phyloP scores from a whole-genome alignment of 2,329 filamentous ascomycete species.

The Blastomyces parvus region DNA sequence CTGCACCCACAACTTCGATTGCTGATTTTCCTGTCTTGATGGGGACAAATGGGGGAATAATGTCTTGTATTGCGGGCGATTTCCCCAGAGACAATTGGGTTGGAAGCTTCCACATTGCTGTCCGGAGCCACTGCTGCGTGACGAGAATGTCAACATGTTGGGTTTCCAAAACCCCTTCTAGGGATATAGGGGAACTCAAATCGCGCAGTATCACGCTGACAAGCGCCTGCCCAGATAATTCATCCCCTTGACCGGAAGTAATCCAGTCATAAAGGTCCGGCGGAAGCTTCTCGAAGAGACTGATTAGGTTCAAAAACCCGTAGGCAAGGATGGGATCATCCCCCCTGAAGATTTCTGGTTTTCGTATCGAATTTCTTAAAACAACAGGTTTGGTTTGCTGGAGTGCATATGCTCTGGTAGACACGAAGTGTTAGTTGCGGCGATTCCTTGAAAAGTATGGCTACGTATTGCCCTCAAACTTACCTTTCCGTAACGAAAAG shows the following conservation, averaged over 20 bases:
- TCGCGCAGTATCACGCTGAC: slow-evolving; percentile 42
- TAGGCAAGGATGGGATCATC: slow-evolving; percentile 40
- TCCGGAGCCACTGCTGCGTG: slow-evolving; percentile 62
- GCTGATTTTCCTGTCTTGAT: slow-evolving; percentile 55
- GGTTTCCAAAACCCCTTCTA: slow-evolving; percentile 50
- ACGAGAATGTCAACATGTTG: slow-evolving; percentile 60
- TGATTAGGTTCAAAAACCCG: slow-evolving; percentile 34
- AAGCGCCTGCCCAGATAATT: slow-evolving; percentile 23
- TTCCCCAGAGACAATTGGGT: slow-evolving; percentile 57
- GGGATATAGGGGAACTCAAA: slow-evolving; percentile 45
- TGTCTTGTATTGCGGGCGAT: slow-evolving; percentile 42
- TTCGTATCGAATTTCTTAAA: slow-evolving; percentile 56
- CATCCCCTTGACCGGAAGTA: slow-evolving; percentile 27
- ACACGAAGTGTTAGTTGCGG: slow-evolving; percentile 4
- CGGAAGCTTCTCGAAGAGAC: slow-evolving; percentile 32
- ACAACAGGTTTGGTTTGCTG: slow-evolving; percentile 61
- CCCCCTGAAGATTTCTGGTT: slow-evolving; percentile 53
- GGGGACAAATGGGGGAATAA: slow-evolving; percentile 55
- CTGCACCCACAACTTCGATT: slow-evolving; percentile 58
- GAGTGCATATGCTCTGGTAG: slow-evolving; percentile 57
- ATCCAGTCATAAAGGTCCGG: slow-evolving; percentile 33
- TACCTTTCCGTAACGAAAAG: slow-evolving; percentile 62
- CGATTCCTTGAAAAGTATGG: background rate
- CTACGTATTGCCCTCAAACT: slow-evolving; percentile 14
- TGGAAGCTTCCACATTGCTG: slow-evolving; percentile 63